Conservation (phyloP, 257 asterid genomes). For the Agastache rugosa region DNA sequence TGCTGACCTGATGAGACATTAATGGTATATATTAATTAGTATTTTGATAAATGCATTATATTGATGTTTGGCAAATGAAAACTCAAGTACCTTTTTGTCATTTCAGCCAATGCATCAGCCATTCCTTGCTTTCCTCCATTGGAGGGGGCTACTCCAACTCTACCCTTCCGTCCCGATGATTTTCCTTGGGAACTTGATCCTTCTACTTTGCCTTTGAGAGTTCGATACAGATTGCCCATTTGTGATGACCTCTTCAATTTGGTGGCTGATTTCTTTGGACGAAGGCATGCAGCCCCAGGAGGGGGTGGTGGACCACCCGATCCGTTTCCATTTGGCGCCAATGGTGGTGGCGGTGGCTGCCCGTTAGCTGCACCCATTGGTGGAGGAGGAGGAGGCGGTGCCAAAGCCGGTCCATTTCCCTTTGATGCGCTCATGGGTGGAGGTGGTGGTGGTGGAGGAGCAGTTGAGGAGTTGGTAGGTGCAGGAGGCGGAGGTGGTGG, state of each 20-base stretch:
- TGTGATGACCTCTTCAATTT: slow-evolving; percentile 87
- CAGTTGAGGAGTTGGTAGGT: slow-evolving; percentile 23
- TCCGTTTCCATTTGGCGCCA: slow-evolving; percentile 42
- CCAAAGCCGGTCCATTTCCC: not conserved
- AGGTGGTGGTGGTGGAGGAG: slow-evolving; percentile 48
- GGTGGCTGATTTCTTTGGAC: slow-evolving; percentile 58
- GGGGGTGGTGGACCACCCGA: slow-evolving; percentile 78
- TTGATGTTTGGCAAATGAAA: not conserved
- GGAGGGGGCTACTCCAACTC: slow-evolving; percentile 51
- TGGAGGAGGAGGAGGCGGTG: slow-evolving; percentile 39
- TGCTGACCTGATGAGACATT: slow-evolving; percentile 82
- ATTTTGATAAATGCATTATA: not conserved
- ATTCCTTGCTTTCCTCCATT: slow-evolving; percentile 81
- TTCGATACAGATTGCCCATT: slow-evolving; percentile 84
- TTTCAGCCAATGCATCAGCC: slow-evolving; percentile 99
- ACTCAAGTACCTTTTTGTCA: slow-evolving; percentile 72
- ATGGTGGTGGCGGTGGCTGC: slow-evolving; percentile 60
- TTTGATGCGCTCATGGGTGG: slow-evolving; percentile 34
- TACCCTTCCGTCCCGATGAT: slow-evolving; percentile 60
- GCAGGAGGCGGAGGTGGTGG: slow-evolving; percentile 41
- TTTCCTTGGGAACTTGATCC: slow-evolving; percentile 62
- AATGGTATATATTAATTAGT: not conserved
- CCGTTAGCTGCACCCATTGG: slow-evolving; percentile 48
- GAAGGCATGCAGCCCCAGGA: slow-evolving; percentile 55
- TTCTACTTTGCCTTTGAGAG: slow-evolving; percentile 89